Conservation (phyloP, 257 asterid species). For the Echium plantagineum region DNA sequence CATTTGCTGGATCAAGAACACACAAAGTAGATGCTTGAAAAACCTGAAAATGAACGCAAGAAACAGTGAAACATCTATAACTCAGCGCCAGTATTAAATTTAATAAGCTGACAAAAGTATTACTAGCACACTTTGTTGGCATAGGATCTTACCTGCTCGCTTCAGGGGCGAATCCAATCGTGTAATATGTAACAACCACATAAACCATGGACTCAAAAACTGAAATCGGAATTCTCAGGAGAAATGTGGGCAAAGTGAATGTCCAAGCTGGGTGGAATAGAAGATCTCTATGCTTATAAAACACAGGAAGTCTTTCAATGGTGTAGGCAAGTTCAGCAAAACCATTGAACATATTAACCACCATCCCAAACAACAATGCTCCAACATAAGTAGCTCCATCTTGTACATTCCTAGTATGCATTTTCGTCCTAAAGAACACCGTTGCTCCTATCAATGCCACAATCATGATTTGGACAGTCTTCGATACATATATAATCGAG, state of each 20-base stretch:
- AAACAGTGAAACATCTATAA: neutral
- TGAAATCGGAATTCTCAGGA: conserved; percentile 50
- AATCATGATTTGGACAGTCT: conserved; percentile 49
- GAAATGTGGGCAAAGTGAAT: conserved; percentile 49
- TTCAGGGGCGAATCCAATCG: conserved; percentile 71
- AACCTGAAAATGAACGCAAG: conserved; percentile 29
- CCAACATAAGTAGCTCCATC: conserved; percentile 45
- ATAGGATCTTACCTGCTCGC: conserved; percentile 37
- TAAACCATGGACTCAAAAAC: conserved; percentile 45
- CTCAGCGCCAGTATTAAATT: neutral
- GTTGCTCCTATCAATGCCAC: conserved; percentile 57
- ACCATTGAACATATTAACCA: conserved; percentile 54
- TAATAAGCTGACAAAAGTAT: too few relatives aligned
- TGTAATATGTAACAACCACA: conserved; percentile 41
- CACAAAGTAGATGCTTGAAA: conserved; percentile 41
- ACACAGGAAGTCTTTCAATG: conserved; percentile 61
- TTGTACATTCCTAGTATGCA: conserved; percentile 27
- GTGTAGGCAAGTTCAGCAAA: conserved; percentile 46
- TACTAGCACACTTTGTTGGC: neutral
- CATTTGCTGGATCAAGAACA: conserved; percentile 60
- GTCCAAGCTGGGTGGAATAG: conserved; percentile 71
- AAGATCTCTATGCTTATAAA: conserved; percentile 61
- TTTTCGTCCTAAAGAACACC: conserved; percentile 43
- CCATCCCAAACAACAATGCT: conserved; percentile 48
- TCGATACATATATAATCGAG: conserved; percentile 52